Percentiles rank a stretch among this genome's conserved stretches.
These are phyloP conservation scores for Amanita brunnescens DNA, from an alignment of 768 basidiomycete species.

Conservation along the genomic window DNA sequence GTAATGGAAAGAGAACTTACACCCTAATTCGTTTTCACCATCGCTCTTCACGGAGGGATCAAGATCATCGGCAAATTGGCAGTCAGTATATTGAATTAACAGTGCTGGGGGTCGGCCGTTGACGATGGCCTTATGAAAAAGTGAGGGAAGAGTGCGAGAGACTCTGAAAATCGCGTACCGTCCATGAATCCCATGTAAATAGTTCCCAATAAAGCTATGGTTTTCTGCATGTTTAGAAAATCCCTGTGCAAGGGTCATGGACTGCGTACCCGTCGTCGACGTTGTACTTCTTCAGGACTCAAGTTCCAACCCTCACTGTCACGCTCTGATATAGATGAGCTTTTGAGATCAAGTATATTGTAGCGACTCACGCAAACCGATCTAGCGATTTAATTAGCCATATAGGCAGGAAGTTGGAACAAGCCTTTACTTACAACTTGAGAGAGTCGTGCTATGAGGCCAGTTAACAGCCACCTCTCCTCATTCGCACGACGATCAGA, in stretches of 20 bases:
- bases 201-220: conserved; percentile 44
- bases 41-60: conserved; percentile 21
- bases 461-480: conserved; percentile 40
- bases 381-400: conserved; percentile 19
- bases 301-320: conserved; percentile 43
- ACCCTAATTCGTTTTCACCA: conserved; percentile 32
- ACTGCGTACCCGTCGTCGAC: conserved; percentile 29
- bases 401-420: neutral
- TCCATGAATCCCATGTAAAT: conserved; percentile 41
- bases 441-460: conserved; percentile 31
- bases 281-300: conserved; percentile 33
- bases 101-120: conserved; percentile 43
- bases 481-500: conserved; percentile 35
- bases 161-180: conserved; percentile 21
- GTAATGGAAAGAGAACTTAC: conserved; percentile 22
- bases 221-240: conserved; percentile 1
- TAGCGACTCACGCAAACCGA: conserved; percentile 40
- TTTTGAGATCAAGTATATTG: neutral
- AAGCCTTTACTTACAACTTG: conserved; percentile 35
- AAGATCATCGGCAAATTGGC: conserved; percentile 40
- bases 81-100: conserved; percentile 39
- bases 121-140: conserved; percentile 30
- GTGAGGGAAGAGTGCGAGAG: neutral
- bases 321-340: conserved; percentile 28
- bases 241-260: neutral